Evolutionary conservation across 441 rosid species (phyloP), one percentile per base, ranked within the genome.

Genomic region (Populus hybrid): DNA sequence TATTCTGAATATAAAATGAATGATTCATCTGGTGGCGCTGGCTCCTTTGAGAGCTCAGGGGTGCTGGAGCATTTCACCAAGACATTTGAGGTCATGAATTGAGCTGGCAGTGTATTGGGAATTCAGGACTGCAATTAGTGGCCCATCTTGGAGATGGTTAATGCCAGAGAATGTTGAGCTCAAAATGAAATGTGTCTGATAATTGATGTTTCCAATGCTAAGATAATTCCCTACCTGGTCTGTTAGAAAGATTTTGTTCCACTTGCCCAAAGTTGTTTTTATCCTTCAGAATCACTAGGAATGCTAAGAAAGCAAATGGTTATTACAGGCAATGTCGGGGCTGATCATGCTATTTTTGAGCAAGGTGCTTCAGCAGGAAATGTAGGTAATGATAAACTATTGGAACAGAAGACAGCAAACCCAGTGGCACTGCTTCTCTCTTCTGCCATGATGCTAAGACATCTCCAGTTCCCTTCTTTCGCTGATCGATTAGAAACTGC

Each of bases 341-440:
- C 98, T 9, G 98, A 93, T 79, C 89, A 88, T 85, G 99, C 98
- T 9, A 82, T 96, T 23, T 96, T 96, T 77, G 99, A 96, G 92
- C 98, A 96, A 92, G 98, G 98, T 40, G 98, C 99, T 73, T 95
- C 99, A 18, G 98, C 99, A 4, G 99, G 99, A 76, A 95, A 97
- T 5, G 98, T 94, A 50, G 99, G 99, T 30, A 92, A 86, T 24
- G 92, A 90, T 16, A 87, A 84, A 34, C 61, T 90, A 18, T 75
- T 91, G 64, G 84, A 85, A 71, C 90, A 91, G 81, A 91, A 89
- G 90, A 97, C 85, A 76, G 98, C 98, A 76, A 97, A 97, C 74
- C 99, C 98, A 3, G 97, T 97, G 79, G 98, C 99, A 3, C 82
- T 97, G 80, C 88, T 97, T 18, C 94, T 97, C 61, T 97, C 98